Base-by-base conservation (phyloP, 257 asterid species). In the Solanum chilense region DNA sequence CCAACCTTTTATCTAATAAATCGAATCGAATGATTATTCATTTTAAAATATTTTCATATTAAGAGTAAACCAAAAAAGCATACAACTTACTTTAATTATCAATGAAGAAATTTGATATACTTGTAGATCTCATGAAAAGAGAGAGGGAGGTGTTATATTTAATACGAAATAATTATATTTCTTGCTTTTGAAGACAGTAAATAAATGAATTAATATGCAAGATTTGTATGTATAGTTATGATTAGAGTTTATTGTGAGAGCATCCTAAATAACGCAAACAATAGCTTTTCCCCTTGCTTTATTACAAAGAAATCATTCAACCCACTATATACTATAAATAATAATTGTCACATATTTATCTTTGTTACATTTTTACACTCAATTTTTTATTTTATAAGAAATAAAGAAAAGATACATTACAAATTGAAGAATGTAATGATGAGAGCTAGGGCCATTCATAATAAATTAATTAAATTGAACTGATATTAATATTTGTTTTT, bases 231-330 rank as follows among this genome's bases (percentile, higher is more conserved):
- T 33, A 71, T 87, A 13, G 86, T 87, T 90, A 93, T 93, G 93
- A 93, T 94, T 92, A 87, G 88, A 82, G 87, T 83, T 88, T 85
- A 86, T 85, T 77, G 90, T 44, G 87, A 18, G 62, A 88, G 87
- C 88, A 80, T 88, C 52, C 66, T 5, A 82, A 74, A 84, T 74
- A 91, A 89, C 92, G 78, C 73, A 27, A 49, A 7, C 39, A 9
- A 23, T 18, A 80, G 73, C 74, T 35, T 58, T 58, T 7, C 86
- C 90, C 87, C 91, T 92, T 84, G 88, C 94, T 92, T 94, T 92
- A 86, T 47, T 87, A 90, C 88, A 83, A 90, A 89, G 93, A 90
- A 92, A 94, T 91, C 87, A 93, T 93, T 91, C 92, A 80, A 80
- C 12, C 85, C 68, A 80, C 68, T 74, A 21, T 74, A 21, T 39